Evolutionary conservation across 495 filamentous ascomycete genomes (phyloP), one percentile per base, ranked within the genome.

Genomic region (Hypomontagnella submonticulosa): DNA sequence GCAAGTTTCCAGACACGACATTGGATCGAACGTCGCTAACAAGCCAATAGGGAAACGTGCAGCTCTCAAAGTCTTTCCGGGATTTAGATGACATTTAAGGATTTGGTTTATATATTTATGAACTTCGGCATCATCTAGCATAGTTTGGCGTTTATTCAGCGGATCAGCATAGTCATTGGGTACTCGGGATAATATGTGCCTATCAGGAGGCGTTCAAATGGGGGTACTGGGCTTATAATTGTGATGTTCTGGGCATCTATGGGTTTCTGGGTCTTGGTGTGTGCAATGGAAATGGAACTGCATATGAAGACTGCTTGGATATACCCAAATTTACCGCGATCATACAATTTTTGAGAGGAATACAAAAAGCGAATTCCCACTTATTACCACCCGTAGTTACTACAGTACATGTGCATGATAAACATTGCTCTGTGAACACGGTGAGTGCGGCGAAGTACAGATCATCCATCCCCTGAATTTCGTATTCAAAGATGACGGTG

Each of bases 251-350:
- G 20, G 52, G 52, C 48, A 56, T 68, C 44, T 51, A 57, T 9
- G 51, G 59, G 46, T 19, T 10, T 18, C 48, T 34, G 51, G 65
- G 58, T 44, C 41, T 51, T 46, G 55, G 61, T 50, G 58, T 62
- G 15, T 56, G 56, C 44, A 23, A 49, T 34, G 60, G 65, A 40
- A 54, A 51, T 13, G 48, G 59, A 32, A 60, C 15, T 60, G 66
- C 60, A 63, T 59, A 50, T 60, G 55, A 63, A 69, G 60, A 63
- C 49, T 69, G 66, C 59, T 56, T 63, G 66, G 66, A 69, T 63
- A 69, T 69, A 69, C 66, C 66, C 66, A 51, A 50, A 49, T 60
- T 27, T 15, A 37, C 56, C 64, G 58, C 43, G 52, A 67, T 42
- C 23, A 7, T 27, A 40, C 6, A 3, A 27, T 27, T 27, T 42